Evolutionary conservation across 2,329 filamentous ascomycete species (phyloP).

Genomic region (Penicillium crustosum): DNA sequence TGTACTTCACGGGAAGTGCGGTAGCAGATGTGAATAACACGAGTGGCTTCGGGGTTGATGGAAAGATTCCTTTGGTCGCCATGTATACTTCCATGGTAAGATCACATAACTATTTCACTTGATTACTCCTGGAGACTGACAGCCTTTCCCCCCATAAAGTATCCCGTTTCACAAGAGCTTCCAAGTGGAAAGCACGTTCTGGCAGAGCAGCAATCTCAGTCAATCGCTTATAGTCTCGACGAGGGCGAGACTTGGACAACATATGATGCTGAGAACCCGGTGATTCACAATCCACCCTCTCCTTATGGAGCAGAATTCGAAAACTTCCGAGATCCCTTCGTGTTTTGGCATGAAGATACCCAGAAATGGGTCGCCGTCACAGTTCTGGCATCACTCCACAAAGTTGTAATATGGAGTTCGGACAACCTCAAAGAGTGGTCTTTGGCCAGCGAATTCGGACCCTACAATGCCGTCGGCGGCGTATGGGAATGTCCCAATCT

Average conservation of each 20-base stretch:
- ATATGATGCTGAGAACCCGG: slow-evolving; percentile 58
- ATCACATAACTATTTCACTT: not conserved
- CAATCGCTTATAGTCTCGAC: slow-evolving; percentile 63
- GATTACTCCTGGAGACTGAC: not conserved
- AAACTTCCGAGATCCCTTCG: slow-evolving; percentile 62
- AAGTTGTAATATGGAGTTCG: slow-evolving; percentile 27
- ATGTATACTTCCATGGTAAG: slow-evolving; percentile 52
- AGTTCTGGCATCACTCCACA: slow-evolving; percentile 21
- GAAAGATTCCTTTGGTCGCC: slow-evolving; percentile 62
- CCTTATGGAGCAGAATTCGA: slow-evolving; percentile 45
- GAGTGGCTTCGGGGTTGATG: slow-evolving; percentile 63
- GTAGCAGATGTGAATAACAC: slow-evolving; percentile 65
- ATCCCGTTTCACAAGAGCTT: slow-evolving; percentile 20
- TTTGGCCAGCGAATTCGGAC: slow-evolving; percentile 26
- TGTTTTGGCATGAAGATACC: slow-evolving; percentile 37
- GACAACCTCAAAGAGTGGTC: slow-evolving; percentile 31
- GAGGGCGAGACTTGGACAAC: slow-evolving; percentile 62
- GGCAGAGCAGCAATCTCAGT: slow-evolving; percentile 50
- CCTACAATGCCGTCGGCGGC: slow-evolving; percentile 28
- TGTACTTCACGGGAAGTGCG: slow-evolving; percentile 56
- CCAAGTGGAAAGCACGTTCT: slow-evolving; percentile 25
- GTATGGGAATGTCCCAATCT: slow-evolving; percentile 34
- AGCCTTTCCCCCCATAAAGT: slow-evolving; percentile 11
- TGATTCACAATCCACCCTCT: slow-evolving; percentile 52
- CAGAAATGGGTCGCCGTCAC: slow-evolving; percentile 25